Conservation (phyloP, 169 alveolate species). For the Ichthyophthirius multifiliis region DNA sequence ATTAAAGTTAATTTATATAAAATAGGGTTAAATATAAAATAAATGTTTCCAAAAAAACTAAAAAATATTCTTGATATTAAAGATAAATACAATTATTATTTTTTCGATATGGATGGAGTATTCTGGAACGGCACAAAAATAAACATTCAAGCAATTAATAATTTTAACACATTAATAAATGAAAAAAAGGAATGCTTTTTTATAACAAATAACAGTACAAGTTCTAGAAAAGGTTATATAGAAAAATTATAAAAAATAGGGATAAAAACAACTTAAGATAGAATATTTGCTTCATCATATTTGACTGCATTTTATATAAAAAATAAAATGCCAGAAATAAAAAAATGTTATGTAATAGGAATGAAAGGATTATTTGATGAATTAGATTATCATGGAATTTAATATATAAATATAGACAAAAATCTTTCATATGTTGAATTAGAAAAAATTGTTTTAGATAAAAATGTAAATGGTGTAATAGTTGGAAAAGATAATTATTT, state of each 20-base stretch:
- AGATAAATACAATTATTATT: not conserved
- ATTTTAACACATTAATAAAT: not conserved
- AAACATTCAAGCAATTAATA: not conserved
- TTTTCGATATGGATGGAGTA: not conserved
- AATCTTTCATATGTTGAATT: not conserved
- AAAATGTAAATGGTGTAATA: constrained; percentile 39
- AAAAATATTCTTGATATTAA: not conserved
- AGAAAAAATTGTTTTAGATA: constrained; percentile 12
- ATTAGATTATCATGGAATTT: not conserved
- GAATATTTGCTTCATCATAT: not conserved
- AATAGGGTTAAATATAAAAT: too few species aligned
- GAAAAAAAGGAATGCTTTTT: not conserved
- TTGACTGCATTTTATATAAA: not conserved
- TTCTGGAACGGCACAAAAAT: not conserved
- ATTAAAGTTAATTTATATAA: too few species aligned
- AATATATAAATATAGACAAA: not conserved
- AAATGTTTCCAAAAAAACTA: too few species aligned
- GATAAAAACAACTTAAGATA: not conserved
- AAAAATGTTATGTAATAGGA: constrained; percentile 20
- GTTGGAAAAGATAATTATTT: constrained; percentile 31
- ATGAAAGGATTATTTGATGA: constrained; percentile 11
- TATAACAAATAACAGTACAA: not conserved
- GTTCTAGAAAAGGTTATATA: not conserved
- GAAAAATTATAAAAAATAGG: not conserved
- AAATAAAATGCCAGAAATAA: not conserved